Evolutionary conservation across 2,329 filamentous ascomycete species (phyloP), one percentile per base, ranked within the genome.

Genomic region (Sordariomycetes sp.): DNA sequence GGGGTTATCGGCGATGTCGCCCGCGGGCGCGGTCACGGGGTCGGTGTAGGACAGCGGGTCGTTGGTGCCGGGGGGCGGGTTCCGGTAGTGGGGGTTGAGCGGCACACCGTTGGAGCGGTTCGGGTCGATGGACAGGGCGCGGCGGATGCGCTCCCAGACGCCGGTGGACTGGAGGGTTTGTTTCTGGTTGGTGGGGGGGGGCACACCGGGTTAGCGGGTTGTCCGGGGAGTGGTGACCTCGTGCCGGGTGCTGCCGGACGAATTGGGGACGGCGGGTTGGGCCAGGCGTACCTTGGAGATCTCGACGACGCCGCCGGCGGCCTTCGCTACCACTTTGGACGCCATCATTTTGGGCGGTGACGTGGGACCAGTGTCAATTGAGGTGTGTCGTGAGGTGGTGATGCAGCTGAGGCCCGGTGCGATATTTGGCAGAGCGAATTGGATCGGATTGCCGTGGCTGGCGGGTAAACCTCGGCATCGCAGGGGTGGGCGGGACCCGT

Each of bases 81-180:
- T 86, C 65, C 94, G 91, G 81, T 82, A 96, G 76, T 91, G 86
- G 48, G 90, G 85, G 80, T 97, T 97, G 66, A 99, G 76, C 53
- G 94, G 94, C 22, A 99, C 77, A 71, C 94, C 94, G 66, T 87
- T 90, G 63, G 91, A 96, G 63, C 94, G 91, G 67, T 89, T 84
- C 39, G 90, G 81, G 70, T 96, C 92, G 66, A 99, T 76, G 63
- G 90, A 83, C 63, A 96, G 72, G 64, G 86, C 69, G 64, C 84
- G 82, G 70, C 91, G 90, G 70, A 99, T 75, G 58, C 76, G 76
- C 68, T 92, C 90, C 88, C 90, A 97, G 72, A 97, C 76, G 48
- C 94, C 94, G 45, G 79, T 82, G 55, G 92, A 94, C 69, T 96
- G 89, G 62, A 97, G 77, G 39, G 91, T 95, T 76, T 99, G 92